phyloP scores from a whole-genome alignment of 768 basidiomycete genomes.

The Omphalotus guepiniiformis region DNA sequence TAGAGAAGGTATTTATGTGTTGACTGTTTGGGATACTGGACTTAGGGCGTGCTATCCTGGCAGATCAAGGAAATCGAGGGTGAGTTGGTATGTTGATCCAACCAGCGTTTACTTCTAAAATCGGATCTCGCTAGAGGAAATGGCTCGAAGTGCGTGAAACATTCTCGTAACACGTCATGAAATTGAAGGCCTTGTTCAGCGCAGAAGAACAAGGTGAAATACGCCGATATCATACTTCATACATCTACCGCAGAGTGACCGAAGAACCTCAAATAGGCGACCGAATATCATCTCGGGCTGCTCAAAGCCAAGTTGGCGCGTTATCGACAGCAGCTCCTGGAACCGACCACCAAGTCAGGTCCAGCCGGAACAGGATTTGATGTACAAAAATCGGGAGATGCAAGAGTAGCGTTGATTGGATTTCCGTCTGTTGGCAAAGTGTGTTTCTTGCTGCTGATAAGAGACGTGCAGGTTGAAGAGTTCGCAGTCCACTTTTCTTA shows the following conservation, averaged over 20 bases:
- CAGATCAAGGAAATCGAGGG: constrained; percentile 97
- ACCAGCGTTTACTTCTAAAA: background rate
- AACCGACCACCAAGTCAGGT: constrained; percentile 82
- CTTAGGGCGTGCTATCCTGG: constrained; percentile 4
- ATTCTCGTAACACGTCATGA: background rate
- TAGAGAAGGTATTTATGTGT: constrained; percentile 70
- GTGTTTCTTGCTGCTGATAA: constrained; percentile 6
- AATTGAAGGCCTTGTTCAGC: constrained; percentile 38
- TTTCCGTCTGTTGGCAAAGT: constrained; percentile 95
- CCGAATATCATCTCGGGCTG: constrained; percentile 90
- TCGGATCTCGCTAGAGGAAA: constrained; percentile 68
- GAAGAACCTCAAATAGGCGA: constrained; percentile 57
- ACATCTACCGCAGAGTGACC: too few species aligned
- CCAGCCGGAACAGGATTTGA: constrained; percentile 83
- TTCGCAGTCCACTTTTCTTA: constrained; percentile 79
- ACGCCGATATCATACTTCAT: too few species aligned
- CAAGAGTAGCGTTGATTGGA: constrained; percentile 87
- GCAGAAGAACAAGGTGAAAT: constrained; percentile 94
- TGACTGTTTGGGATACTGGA: background rate
- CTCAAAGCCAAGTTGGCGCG: constrained; percentile 93
- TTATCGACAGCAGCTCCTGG: constrained; percentile 92
- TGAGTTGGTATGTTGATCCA: constrained; percentile 31
- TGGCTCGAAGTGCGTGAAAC: constrained; percentile 93
- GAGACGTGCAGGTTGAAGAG: background rate
- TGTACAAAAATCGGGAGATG: constrained; percentile 80